Evolutionary conservation across 2,329 filamentous ascomycete genomes (phyloP).

Genomic region (Thyridium curvatum): DNA sequence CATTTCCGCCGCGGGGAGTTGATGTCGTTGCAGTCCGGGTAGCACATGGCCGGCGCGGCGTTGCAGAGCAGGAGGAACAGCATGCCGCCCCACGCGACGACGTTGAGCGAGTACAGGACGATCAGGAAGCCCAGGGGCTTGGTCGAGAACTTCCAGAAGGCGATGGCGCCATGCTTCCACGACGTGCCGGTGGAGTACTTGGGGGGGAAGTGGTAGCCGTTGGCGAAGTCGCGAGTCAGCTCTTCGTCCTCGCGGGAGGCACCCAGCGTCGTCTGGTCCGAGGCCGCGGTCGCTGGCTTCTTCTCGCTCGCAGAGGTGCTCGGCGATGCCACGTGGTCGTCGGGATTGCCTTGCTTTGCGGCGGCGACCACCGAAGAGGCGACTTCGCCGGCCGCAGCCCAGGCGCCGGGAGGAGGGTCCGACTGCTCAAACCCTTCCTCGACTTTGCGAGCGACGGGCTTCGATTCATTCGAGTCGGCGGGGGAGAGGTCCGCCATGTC

Average conservation of each 20-base stretch:
- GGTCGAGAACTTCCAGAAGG: slow-evolving; percentile 66
- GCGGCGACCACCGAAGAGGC: slow-evolving; percentile 29
- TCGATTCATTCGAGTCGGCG: slow-evolving; percentile 1
- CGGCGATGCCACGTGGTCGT: slow-evolving; percentile 1
- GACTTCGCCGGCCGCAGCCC: slow-evolving; percentile 38
- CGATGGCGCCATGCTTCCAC: slow-evolving; percentile 47
- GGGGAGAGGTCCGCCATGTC: no score
- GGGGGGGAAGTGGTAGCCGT: slow-evolving; percentile 60
- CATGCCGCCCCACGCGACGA: slow-evolving; percentile 89
- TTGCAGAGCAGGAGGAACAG: slow-evolving; percentile 79
- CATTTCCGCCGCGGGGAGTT: slow-evolving; percentile 73
- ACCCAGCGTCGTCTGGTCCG: slow-evolving; percentile 1
- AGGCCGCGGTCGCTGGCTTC: slow-evolving; percentile 1
- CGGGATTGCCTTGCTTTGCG: slow-evolving; percentile 3
- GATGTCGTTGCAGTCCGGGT: slow-evolving; percentile 62
- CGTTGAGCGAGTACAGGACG: slow-evolving; percentile 72
- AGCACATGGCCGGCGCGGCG: slow-evolving; percentile 67
- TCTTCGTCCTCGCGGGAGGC: background rate
- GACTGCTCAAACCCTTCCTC: slow-evolving; percentile 34
- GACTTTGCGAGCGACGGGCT: slow-evolving; percentile 6
- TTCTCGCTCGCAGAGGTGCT: slow-evolving; percentile 2
- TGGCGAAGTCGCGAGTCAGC: slow-evolving; percentile 41
- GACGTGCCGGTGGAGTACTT: slow-evolving; percentile 54
- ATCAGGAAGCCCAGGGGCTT: slow-evolving; percentile 74
- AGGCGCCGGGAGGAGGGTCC: slow-evolving; percentile 38